Percentiles rank a stretch among this genome's conserved stretches.
phyloP scores from a whole-genome alignment of 1,284 basidiomycete genomes.

The Cutaneotrichosporon cavernicola region DNA sequence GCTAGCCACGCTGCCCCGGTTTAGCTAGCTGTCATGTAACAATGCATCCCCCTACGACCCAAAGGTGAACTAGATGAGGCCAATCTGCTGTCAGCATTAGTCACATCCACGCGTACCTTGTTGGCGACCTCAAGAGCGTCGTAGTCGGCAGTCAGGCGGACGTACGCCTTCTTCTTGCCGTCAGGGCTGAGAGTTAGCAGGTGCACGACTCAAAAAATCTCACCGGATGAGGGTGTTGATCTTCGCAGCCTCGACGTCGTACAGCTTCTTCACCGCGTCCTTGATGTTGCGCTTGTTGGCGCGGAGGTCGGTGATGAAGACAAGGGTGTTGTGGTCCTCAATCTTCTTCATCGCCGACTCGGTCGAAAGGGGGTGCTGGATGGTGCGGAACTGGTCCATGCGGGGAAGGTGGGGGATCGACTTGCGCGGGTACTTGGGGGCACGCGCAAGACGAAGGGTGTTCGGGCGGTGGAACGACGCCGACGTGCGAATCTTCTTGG shows the following conservation, averaged over 20 bases:
- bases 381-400: slow-evolving; percentile 96
- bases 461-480: slow-evolving; percentile 97
- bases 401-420: slow-evolving; percentile 89
- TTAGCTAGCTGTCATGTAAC: slow-evolving; percentile 19
- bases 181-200: slow-evolving; percentile 67
- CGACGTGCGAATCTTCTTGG: slow-evolving; percentile 80
- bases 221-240: slow-evolving; percentile 97
- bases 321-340: slow-evolving; percentile 98
- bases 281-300: slow-evolving; percentile 99
- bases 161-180: slow-evolving; percentile 99
- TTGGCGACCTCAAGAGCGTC: slow-evolving; percentile 98
- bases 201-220: slow-evolving; percentile 38
- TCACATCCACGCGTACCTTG: slow-evolving; percentile 66
- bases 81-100: slow-evolving; percentile 42
- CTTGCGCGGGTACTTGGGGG: slow-evolving; percentile 92
- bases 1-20: background rate
- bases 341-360: slow-evolving; percentile 77
- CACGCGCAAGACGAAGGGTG: slow-evolving; percentile 81
- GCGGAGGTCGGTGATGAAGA: slow-evolving; percentile 93
- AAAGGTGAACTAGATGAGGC: slow-evolving; percentile 52
- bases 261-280: slow-evolving; percentile 98
- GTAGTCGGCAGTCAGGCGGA: slow-evolving; percentile 89
- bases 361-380: slow-evolving; percentile 69
- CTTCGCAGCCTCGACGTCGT: slow-evolving; percentile 93
- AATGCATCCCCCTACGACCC: slow-evolving; percentile 29